Evolutionary conservation across 495 filamentous ascomycete species (phyloP), one percentile per base, ranked within the genome.

Genomic region (Aspergillus olivimuriae): DNA sequence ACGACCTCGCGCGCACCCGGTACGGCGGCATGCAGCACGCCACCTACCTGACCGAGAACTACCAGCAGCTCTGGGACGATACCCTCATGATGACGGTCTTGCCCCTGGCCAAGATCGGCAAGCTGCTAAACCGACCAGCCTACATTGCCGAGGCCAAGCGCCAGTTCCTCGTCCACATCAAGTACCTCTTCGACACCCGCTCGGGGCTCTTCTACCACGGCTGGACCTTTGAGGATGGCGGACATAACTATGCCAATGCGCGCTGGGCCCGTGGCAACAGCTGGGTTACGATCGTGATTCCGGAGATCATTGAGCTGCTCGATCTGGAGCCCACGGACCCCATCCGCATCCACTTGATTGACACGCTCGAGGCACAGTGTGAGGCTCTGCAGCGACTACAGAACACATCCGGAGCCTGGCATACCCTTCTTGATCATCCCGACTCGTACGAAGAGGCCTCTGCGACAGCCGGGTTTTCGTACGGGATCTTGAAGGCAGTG

Each of bases 21-120:
- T 78, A 77, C 55, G 82, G 82, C 26, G 84, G 84, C 41, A 83
- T 87, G 78, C 82, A 86, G 47, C 84, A 88, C 47, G 69, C 78
- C 45, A 87, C 84, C 11, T 86, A 84, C 38, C 53, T 81, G 23
- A 69, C 74, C 1, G 68, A 73, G 23, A 84, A 88, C 58, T 67
- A 75, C 20, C 70, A 84, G 53, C 80, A 87, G 57, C 65, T 87
- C 35, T 88, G 84, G 84, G 84, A 86, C 43, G 84, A 88, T 50
- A 88, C 84, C 16, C 69, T 87, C 34, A 87, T 88, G 83, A 88
- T 88, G 84, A 86, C 82, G 9, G 83, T 84, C 1, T 59, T 87
- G 63, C 84, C 84, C 5, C 69, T 87, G 1, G 83, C 83, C 12
- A 88, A 87, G 65, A 87, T 87, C 39, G 84, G 84, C 1, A 70